phyloP scores from a whole-genome alignment of 2,329 filamentous ascomycete genomes.

The Niveomyces coronatus region DNA sequence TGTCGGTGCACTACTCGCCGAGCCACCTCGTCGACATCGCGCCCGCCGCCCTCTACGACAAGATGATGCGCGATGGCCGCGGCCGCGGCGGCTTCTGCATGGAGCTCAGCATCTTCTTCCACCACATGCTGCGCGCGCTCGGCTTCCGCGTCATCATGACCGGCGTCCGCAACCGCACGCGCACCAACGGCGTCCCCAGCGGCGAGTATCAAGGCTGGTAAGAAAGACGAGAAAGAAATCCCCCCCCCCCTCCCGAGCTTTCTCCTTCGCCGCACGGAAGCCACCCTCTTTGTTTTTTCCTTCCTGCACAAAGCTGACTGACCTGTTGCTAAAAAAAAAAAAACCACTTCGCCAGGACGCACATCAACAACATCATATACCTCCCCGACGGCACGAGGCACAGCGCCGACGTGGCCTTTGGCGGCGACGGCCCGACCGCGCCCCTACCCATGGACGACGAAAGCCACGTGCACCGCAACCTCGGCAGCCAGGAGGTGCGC shows the following conservation, averaged over 20 bases:
- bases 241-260: no score
- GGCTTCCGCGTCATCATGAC: constrained; percentile 45
- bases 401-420: constrained; percentile 54
- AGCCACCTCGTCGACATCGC: constrained; percentile 31
- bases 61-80: constrained; percentile 33
- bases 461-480: constrained; percentile 30
- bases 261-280: background rate
- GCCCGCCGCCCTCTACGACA: constrained; percentile 35
- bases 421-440: constrained; percentile 48
- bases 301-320: no score
- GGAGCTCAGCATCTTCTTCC: constrained; percentile 46
- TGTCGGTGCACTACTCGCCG: constrained; percentile 41
- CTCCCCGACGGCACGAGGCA: constrained; percentile 38
- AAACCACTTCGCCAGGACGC: no score
- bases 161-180: constrained; percentile 39
- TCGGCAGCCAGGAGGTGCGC: constrained; percentile 46
- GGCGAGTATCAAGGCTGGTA: constrained; percentile 39
- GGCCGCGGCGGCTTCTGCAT: constrained; percentile 51
- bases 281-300: no score
- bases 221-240: no score
- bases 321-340: no score
- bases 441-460: constrained; percentile 42
- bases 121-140: constrained; percentile 37
- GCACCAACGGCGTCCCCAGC: constrained; percentile 26
- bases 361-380: constrained; percentile 53